phyloP scores from a whole-genome alignment of 495 filamentous ascomycete genomes.

The Podospora didyma region DNA sequence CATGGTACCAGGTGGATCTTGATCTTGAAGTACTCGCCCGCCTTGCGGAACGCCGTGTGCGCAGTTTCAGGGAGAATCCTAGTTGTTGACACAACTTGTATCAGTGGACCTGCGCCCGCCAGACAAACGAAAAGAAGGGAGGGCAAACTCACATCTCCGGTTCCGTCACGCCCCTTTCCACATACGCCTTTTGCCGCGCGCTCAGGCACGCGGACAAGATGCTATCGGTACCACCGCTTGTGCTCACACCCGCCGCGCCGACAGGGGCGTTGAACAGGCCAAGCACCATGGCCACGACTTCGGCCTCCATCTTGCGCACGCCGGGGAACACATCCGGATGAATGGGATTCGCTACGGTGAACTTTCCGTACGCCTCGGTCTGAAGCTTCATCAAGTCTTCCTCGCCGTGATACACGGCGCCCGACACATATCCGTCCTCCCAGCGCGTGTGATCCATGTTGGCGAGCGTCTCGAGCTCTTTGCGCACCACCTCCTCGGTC shows the following conservation, averaged over 20 bases:
- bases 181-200: constrained; percentile 82
- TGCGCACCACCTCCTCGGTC: constrained; percentile 70
- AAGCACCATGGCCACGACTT: constrained; percentile 94
- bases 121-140: not conserved
- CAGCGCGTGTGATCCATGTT: constrained; percentile 91
- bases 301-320: constrained; percentile 98
- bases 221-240: constrained; percentile 89
- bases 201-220: constrained; percentile 92
- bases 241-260: constrained; percentile 81
- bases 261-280: constrained; percentile 86
- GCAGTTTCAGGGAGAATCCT: constrained; percentile 93
- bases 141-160: constrained; percentile 75
- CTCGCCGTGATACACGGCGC: constrained; percentile 95
- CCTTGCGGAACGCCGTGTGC: constrained; percentile 95
- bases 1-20: constrained; percentile 87
- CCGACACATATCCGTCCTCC: constrained; percentile 93
- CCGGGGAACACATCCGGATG: constrained; percentile 98
- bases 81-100: not conserved
- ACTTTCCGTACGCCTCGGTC: constrained; percentile 85
- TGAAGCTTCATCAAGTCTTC: constrained; percentile 79
- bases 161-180: constrained; percentile 81
- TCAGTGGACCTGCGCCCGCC: not conserved
- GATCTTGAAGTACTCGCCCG: constrained; percentile 90
- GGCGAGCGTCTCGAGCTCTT: constrained; percentile 73
- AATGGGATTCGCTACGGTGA: constrained; percentile 96